Evolutionary conservation across 2,329 filamentous ascomycete species (phyloP).

Genomic region (Aspergillus eucalypticola): DNA sequence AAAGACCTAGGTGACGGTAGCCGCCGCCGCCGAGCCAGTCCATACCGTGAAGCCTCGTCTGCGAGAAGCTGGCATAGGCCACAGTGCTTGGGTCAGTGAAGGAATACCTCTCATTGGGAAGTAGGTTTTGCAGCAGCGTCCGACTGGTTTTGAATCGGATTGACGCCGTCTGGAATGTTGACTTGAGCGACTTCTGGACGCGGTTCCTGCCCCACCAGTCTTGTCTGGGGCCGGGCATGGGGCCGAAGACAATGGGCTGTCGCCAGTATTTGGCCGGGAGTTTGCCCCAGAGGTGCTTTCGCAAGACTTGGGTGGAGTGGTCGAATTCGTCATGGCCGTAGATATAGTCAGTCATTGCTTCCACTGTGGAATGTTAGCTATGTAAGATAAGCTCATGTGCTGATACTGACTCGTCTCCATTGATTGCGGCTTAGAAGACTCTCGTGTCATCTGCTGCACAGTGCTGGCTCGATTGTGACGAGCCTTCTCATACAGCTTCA

Average conservation of each 20-base stretch:
- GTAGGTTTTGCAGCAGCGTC: constrained; percentile 52
- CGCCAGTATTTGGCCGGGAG: constrained; percentile 45
- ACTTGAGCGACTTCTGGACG: constrained; percentile 28
- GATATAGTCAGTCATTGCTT: constrained; percentile 45
- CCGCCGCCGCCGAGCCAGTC: constrained; percentile 63
- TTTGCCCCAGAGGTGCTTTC: constrained; percentile 49
- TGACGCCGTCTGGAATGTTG: constrained; percentile 49
- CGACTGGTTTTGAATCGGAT: constrained; percentile 54
- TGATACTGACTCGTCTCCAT: constrained; percentile 17
- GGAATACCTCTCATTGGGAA: constrained; percentile 45
- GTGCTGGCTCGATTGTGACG: constrained; percentile 58
- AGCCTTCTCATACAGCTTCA: constrained; percentile 61
- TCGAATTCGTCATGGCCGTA: constrained; percentile 63
- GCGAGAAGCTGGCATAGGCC: constrained; percentile 46
- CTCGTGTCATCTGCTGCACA: constrained; percentile 59
- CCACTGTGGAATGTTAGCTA: constrained; percentile 10
- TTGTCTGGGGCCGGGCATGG: constrained; percentile 50
- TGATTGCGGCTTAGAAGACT: constrained; percentile 34
- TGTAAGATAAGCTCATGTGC: too few relatives aligned
- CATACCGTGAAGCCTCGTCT: constrained; percentile 52
- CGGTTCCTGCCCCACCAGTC: constrained; percentile 25
- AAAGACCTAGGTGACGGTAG: constrained; percentile 61
- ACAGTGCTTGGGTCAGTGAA: constrained; percentile 50
- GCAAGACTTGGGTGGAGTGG: constrained; percentile 53
- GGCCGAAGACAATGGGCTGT: constrained; percentile 50